Evolutionary conservation across 2,329 filamentous ascomycete genomes (phyloP).

Genomic region (Pleoardoris graminearum): DNA sequence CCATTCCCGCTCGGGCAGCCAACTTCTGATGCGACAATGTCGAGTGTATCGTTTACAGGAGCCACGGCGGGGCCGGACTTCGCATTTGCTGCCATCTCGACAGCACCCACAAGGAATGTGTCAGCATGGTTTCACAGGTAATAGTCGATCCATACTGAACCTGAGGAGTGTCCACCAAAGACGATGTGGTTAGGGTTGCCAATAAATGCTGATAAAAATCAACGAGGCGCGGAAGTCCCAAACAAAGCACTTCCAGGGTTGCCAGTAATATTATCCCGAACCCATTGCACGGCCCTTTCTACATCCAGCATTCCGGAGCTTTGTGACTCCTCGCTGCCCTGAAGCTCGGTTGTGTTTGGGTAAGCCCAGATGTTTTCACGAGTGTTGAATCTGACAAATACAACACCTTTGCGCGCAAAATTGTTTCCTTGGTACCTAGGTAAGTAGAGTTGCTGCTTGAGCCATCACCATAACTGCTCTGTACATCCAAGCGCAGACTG

Average conservation of each 20-base stretch:
- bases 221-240: neutral
- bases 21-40: conserved; percentile 29
- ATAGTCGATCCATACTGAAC: conserved; percentile 30
- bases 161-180: conserved; percentile 46
- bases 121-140: conserved; percentile 33
- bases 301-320: conserved; percentile 45
- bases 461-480: conserved; percentile 50
- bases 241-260: neutral
- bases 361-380: conserved; percentile 47
- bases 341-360: conserved; percentile 46
- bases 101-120: conserved; percentile 23
- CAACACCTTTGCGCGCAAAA: conserved; percentile 29
- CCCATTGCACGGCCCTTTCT: conserved; percentile 44
- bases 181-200: conserved; percentile 49
- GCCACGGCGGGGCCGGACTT: conserved; percentile 29
- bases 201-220: conserved; percentile 40
- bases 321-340: conserved; percentile 19
- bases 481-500: conserved; percentile 51
- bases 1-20: conserved; percentile 23
- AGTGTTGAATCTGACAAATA: conserved; percentile 33
- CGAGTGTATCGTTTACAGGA: conserved; percentile 25
- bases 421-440: conserved; percentile 51
- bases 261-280: conserved; percentile 40
- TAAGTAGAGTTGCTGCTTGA: conserved; percentile 47
- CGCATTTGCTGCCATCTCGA: conserved; percentile 31